Base-by-base conservation (phyloP, 1,139 yeast genomes). In the Protomyces arabidopsidicola region DNA sequence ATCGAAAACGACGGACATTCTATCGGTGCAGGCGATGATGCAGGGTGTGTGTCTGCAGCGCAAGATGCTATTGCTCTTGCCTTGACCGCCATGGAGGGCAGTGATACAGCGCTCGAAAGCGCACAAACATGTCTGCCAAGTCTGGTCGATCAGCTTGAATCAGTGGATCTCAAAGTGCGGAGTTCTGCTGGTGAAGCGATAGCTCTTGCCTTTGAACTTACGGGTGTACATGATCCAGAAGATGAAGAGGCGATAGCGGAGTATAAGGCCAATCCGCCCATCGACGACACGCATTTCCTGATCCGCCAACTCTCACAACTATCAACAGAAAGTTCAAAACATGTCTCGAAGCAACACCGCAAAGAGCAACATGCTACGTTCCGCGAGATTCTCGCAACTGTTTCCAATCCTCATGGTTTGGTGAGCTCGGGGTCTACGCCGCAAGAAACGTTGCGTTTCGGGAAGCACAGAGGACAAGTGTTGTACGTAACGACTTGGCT, bases 101-200 rank as follows among this genome's bases (percentile, higher is more conserved):
- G 48, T 24, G 58, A 60, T 18, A 65, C 65, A 22, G 63, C 65
- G 20, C 54, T 60, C 27, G 69, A 64, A 16, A 53, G 38, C 35
- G 54, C 35, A 12, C 66, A 56, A 35, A 6, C 24, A n/a, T 66
- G 68, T 1, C 50, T 69, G 20, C 69, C 70, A 14, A 60, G 67
- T 14, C 54, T 69, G 48, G 65, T 67, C 31, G 69, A 69, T n/a
- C 71, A 68, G 57, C 57, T 69, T 14, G 71, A 69, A 18, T 68
- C 71, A 3, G 60, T 65, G 9, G 66, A 67, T 31, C 42, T 65
- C 4, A 42, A 56, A 8, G 68, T 69, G 9, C 65, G 71, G 6
- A 60, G 65, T 45, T 67, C 70, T 3, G 68, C 71, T 4, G 71
- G 71, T 3, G 66, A 68, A 22, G 70, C 67, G 3, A 67, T 69